Percentiles rank a stretch among this genome's conserved stretches.
These are phyloP conservation scores for Trichoderma cornu-damae DNA, from an alignment of 2,329 filamentous ascomycete species.

Conservation along the genomic window DNA sequence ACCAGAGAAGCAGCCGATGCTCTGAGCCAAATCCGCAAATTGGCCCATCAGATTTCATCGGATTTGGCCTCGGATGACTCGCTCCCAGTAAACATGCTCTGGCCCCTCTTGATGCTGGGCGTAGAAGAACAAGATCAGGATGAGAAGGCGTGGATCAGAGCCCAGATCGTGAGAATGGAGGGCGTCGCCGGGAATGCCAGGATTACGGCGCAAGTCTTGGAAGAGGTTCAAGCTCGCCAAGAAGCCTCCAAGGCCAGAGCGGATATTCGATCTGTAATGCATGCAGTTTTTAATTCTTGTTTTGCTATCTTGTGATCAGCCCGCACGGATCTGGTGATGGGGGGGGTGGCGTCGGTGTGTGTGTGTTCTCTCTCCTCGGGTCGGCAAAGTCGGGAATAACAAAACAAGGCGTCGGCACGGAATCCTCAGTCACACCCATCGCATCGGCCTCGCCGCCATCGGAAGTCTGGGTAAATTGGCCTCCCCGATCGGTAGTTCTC, in stretches of 20 bases:
- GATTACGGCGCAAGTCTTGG: slow-evolving; percentile 43
- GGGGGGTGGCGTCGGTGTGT: too few species aligned
- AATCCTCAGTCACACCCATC: neutral
- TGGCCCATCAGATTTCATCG: slow-evolving; percentile 40
- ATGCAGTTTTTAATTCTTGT: slow-evolving; percentile 45
- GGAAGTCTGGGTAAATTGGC: neutral
- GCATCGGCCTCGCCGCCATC: neutral
- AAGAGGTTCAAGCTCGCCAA: slow-evolving; percentile 43
- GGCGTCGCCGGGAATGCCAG: slow-evolving; percentile 40
- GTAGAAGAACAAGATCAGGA: slow-evolving; percentile 47
- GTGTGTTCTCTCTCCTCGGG: neutral
- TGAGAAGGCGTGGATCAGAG: slow-evolving; percentile 47
- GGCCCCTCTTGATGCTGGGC: slow-evolving; percentile 53
- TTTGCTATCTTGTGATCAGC: slow-evolving; percentile 47
- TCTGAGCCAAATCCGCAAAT: slow-evolving; percentile 44
- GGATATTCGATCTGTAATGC: slow-evolving; percentile 44
- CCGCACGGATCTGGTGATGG: neutral
- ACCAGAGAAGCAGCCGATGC: slow-evolving; percentile 46
- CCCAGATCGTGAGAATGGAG: slow-evolving; percentile 45
- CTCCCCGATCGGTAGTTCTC: neutral
- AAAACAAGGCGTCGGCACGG: neutral
- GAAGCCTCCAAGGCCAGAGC: slow-evolving; percentile 33
- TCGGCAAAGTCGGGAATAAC: slow-evolving; percentile 9
- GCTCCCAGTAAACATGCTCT: slow-evolving; percentile 52
- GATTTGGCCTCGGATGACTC: slow-evolving; percentile 40